Conservation (phyloP, 352 stramenopile genomes). For the Globisporangium megalacanthum region DNA sequence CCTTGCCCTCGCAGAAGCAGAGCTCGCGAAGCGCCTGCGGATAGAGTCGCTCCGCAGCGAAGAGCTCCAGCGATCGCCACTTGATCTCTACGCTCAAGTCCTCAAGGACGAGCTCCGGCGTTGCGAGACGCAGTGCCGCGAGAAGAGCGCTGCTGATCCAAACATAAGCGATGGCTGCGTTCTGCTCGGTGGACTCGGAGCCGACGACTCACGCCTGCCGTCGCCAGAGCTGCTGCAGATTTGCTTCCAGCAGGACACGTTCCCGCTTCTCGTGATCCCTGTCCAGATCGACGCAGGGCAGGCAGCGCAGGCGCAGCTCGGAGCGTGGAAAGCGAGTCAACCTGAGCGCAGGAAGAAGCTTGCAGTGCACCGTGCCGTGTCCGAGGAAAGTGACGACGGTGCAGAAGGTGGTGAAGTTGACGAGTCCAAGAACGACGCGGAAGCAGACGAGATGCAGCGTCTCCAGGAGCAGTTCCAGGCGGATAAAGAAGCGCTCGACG, state of each 20-base stretch:
- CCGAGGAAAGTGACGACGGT: conserved; percentile 5
- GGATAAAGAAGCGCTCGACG: conserved; percentile 32
- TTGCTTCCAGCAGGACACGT: conserved; percentile 40
- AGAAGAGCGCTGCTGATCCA: not conserved
- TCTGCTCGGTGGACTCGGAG: conserved; percentile 9
- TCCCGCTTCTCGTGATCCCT: conserved; percentile 48
- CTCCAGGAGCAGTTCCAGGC: conserved; percentile 36
- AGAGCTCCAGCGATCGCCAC: conserved; percentile 7
- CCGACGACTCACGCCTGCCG: conserved; percentile 22
- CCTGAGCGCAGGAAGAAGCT: conserved; percentile 12
- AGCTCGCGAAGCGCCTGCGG: conserved; percentile 11
- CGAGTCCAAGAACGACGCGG: conserved; percentile 23
- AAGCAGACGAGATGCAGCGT: conserved; percentile 36
- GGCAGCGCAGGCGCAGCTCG: conserved; percentile 22
- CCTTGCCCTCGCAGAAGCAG: not conserved
- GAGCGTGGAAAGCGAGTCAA: conserved; percentile 23
- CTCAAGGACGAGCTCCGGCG: conserved; percentile 13
- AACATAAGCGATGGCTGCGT: not conserved
- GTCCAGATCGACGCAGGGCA: conserved; percentile 25
- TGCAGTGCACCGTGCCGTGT: not conserved
- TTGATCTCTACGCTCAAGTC: conserved; percentile 18
- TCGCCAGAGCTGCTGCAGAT: conserved; percentile 27
- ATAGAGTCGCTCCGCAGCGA: conserved; percentile 13
- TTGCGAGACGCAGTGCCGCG: not conserved
- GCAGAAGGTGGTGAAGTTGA: conserved; percentile 14